Conservation (phyloP, 352 stramenopile genomes). For the Globisporangium paddicum region DNA sequence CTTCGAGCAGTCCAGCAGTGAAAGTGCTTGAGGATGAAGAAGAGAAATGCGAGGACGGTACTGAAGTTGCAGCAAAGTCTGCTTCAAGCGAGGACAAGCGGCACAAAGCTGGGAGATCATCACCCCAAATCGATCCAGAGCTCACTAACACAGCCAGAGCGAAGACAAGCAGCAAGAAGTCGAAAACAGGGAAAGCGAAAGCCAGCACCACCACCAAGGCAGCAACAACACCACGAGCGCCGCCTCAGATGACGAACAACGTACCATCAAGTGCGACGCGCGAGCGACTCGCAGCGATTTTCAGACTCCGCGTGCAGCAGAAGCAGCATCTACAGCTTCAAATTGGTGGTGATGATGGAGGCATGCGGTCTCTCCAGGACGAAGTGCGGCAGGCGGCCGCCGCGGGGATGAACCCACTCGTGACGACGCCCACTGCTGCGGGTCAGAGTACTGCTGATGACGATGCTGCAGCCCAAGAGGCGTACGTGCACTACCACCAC, state of each 20-base stretch:
- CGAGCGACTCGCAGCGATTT: constrained; percentile 60
- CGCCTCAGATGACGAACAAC: background rate
- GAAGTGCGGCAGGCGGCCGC: constrained; percentile 10
- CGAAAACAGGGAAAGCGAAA: background rate
- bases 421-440: constrained; percentile 2
- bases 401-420: background rate
- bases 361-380: constrained; percentile 24
- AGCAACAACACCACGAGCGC: background rate
- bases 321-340: constrained; percentile 27
- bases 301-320: constrained; percentile 49
- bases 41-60: background rate
- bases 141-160: background rate
- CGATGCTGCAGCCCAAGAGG: constrained; percentile 15
- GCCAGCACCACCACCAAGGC: background rate
- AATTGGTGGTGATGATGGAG: constrained; percentile 8
- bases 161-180: background rate
- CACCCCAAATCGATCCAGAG: background rate
- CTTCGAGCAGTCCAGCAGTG: background rate
- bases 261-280: constrained; percentile 15
- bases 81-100: background rate
- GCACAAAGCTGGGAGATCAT: background rate
- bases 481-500: constrained; percentile 44
- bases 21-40: background rate
- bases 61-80: background rate
- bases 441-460: background rate